Evolutionary conservation across 306 rosid genomes (phyloP), one percentile per base, ranked within the genome.

Genomic region (Dalbergia cochinchinensis): DNA sequence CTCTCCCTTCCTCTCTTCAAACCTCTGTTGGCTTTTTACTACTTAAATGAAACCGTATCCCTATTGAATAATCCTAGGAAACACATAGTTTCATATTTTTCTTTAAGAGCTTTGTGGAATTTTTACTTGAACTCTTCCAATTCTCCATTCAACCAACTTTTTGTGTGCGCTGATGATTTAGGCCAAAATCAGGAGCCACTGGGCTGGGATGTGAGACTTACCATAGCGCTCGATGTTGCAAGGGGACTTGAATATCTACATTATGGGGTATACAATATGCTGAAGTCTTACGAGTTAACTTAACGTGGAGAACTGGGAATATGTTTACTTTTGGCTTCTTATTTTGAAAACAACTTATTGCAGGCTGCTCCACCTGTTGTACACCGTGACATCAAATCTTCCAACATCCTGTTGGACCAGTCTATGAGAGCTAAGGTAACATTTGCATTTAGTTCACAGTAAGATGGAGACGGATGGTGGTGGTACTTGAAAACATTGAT

Each of bases 221-320:
- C 76, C 51, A 86, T 91, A 67, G 98, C 93, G 73, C 84, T 92
- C 60, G 99, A 95, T 86, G 91, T 95, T 70, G 92, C 99, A 4
- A 89, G 96, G 80, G 99, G 90, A 45, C 84, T 95, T 86, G 99
- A 95, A 89, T 95, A 95, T 90, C 98, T 95, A 62, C 99, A 95
- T 82, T 89, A 86, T 82, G 97, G 98, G 93, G 99, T 95, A 89
- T 48, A 58, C 45, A 54, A 19, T 57, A 3, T 33, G 83, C 50
- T 74, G 55, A 50, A 85, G 67, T 47, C 48, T 65, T 78, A 18
- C 11, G 69, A 11, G 51, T 61, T 18, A 60, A 44, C 69, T 61
- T 18, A 53, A 37, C 65, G 16, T 45, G 54, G 47, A 50, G 76
- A 42, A 11, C 7, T 70, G 13, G 70, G 9, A 69, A 20, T 42